Conservation (phyloP, 2,329 filamentous ascomycete species). For the Monosporascus cannonballus region DNA sequence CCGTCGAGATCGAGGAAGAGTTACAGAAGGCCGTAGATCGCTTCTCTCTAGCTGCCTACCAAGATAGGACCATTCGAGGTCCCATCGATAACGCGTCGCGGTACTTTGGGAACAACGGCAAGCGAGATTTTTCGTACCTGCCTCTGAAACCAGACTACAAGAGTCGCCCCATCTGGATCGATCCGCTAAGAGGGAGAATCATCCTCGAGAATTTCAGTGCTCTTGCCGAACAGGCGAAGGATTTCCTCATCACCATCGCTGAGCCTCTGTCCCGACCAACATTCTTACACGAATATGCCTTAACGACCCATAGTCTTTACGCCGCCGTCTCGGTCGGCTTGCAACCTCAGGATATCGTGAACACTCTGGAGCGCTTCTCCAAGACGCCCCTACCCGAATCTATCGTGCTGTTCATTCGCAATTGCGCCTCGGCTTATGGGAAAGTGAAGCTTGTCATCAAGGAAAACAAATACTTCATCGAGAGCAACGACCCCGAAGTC, state of each 20-base stretch:
- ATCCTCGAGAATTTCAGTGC: slow-evolving; percentile 93
- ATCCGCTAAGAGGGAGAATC: slow-evolving; percentile 78
- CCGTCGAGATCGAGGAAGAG: slow-evolving; percentile 46
- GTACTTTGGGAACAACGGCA: slow-evolving; percentile 39
- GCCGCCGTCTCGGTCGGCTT: slow-evolving; percentile 94
- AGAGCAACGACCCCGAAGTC: slow-evolving; percentile 82
- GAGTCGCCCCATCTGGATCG: slow-evolving; percentile 89
- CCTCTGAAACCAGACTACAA: slow-evolving; percentile 81
- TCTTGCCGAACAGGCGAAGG: slow-evolving; percentile 78
- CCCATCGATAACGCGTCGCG: slow-evolving; percentile 34
- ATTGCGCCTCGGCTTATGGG: slow-evolving; percentile 83
- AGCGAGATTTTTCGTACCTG: slow-evolving; percentile 71
- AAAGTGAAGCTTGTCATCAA: slow-evolving; percentile 95
- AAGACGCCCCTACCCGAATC: slow-evolving; percentile 82
- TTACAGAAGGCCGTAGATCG: slow-evolving; percentile 54
- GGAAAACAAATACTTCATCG: slow-evolving; percentile 89
- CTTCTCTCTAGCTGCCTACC: slow-evolving; percentile 49
- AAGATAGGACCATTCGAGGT: slow-evolving; percentile 37
- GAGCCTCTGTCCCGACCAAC: slow-evolving; percentile 87
- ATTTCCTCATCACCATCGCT: slow-evolving; percentile 92
- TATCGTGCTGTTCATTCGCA: slow-evolving; percentile 70
- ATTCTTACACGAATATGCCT: slow-evolving; percentile 87
- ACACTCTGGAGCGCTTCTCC: slow-evolving; percentile 77
- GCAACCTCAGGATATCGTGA: slow-evolving; percentile 82
- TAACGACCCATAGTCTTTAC: slow-evolving; percentile 90